Percentiles rank a stretch among this genome's conserved stretches.
Evolutionary conservation across 208 protist species (phyloP).

Genomic region (Trypanosomatidae sp.): DNA sequence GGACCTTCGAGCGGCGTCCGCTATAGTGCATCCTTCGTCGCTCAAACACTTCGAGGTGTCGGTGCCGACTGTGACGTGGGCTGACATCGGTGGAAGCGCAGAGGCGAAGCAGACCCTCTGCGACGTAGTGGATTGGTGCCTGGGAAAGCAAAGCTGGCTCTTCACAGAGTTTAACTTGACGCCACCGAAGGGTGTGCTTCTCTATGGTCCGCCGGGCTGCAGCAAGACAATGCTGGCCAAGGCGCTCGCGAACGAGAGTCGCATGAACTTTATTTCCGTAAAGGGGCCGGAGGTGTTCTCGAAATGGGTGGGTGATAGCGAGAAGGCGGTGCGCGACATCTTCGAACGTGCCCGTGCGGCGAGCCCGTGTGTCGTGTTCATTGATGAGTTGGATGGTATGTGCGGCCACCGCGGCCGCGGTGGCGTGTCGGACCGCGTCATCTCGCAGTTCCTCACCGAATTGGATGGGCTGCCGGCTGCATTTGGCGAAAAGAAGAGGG

Average conservation of each 20-base stretch:
- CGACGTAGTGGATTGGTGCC: constrained; percentile 89
- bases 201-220: constrained; percentile 98
- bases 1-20: constrained; percentile 30
- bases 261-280: constrained; percentile 87
- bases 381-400: constrained; percentile 99
- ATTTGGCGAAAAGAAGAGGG: constrained; percentile 40
- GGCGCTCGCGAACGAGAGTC: constrained; percentile 96
- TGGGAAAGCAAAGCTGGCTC: constrained; percentile 88
- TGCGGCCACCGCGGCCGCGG: constrained; percentile 92
- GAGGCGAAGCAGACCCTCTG: constrained; percentile 89
- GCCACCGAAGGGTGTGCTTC: constrained; percentile 94
- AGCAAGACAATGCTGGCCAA: constrained; percentile 99
- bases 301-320: constrained; percentile 99
- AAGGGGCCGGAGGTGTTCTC: constrained; percentile 98
- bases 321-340: constrained; percentile 99
- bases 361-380: constrained; percentile 95
- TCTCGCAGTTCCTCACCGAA: constrained; percentile 97
- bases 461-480: constrained; percentile 87
- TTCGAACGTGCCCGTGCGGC: constrained; percentile 78
- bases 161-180: constrained; percentile 94
- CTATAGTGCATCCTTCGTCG: constrained; percentile 50
- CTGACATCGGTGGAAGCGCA: constrained; percentile 95
- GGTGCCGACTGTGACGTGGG: constrained; percentile 91
- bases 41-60: constrained; percentile 71
- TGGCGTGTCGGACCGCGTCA: constrained; percentile 96